These are phyloP conservation scores for Pterocarpus macrocarpus DNA, from an alignment of 306 rosid genomes.

Conservation along the genomic window DNA sequence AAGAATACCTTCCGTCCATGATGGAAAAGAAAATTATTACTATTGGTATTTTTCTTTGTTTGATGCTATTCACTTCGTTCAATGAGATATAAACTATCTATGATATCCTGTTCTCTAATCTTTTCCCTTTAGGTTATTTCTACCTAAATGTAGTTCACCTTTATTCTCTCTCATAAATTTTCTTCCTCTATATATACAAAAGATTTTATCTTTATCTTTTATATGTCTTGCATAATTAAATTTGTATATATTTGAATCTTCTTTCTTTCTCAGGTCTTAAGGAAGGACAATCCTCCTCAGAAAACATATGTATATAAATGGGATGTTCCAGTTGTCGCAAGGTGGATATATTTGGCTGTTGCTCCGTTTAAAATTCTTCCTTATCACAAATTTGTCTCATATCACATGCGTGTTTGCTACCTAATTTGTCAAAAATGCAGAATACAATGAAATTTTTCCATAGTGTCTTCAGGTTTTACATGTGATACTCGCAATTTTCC, in stretches of 20 bases:
- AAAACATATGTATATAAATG: constrained; percentile 79
- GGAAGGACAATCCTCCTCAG: constrained; percentile 86
- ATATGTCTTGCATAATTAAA: constrained; percentile 16
- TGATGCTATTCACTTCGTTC: constrained; percentile 24
- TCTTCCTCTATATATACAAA: constrained; percentile 10
- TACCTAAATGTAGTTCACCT: constrained; percentile 1
- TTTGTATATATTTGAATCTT: constrained; percentile 47
- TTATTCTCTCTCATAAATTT: constrained; percentile 9
- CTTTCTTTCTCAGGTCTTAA: constrained; percentile 72
- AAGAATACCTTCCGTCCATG: not conserved
- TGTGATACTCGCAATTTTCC: constrained; percentile 17
- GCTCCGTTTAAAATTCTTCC: constrained; percentile 87
- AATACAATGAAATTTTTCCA: constrained; percentile 80
- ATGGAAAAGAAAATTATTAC: not conserved
- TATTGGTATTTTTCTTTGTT: not conserved
- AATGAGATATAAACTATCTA: constrained; percentile 4
- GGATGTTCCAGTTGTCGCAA: constrained; percentile 86
- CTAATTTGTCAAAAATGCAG: constrained; percentile 66
- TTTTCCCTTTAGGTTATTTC: not conserved
- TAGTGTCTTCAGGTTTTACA: constrained; percentile 76
- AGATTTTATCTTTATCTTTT: not conserved
- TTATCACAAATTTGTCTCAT: constrained; percentile 69
- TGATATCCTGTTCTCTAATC: not conserved
- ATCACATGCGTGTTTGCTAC: constrained; percentile 78
- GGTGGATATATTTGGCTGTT: constrained; percentile 88